Percentiles rank a stretch among this genome's conserved stretches.
Conservation (phyloP, 257 asterid genomes). For the Penstemon eatonii region DNA sequence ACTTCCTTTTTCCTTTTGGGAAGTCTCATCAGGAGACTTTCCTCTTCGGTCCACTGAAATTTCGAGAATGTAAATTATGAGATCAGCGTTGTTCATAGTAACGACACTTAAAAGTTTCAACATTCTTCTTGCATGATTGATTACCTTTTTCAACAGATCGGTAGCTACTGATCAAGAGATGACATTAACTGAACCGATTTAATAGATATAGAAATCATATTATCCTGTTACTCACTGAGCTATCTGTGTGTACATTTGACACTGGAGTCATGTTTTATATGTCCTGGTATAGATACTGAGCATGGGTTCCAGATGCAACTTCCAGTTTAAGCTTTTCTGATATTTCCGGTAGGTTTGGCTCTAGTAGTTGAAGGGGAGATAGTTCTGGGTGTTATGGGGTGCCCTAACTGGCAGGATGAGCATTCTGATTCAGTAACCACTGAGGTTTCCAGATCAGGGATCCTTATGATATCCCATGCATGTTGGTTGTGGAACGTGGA, state of each 20-base stretch:
- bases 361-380: constrained; percentile 84
- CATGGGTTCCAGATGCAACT: constrained; percentile 9
- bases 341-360: constrained; percentile 89
- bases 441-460: constrained; percentile 49
- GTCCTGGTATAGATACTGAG: neutral
- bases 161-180: neutral
- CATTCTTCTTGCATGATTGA: constrained; percentile 1
- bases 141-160: neutral
- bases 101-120: neutral
- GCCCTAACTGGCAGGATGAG: constrained; percentile 80
- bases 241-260: neutral
- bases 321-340: constrained; percentile 10
- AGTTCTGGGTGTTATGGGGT: constrained; percentile 95
- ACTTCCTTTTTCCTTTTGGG: neutral
- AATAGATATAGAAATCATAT: neutral
- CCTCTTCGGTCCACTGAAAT: constrained; percentile 10
- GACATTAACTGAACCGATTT: neutral
- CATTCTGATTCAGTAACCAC: constrained; percentile 30
- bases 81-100: neutral
- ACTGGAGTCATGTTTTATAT: neutral
- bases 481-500: constrained; percentile 93
- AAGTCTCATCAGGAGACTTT: neutral
- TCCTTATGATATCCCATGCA: constrained; percentile 84
- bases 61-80: neutral
- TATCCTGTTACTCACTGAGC: neutral